Evolutionary conservation across 208 protist species (phyloP), one percentile per base, ranked within the genome.

Genomic region (Crithidia bombi): DNA sequence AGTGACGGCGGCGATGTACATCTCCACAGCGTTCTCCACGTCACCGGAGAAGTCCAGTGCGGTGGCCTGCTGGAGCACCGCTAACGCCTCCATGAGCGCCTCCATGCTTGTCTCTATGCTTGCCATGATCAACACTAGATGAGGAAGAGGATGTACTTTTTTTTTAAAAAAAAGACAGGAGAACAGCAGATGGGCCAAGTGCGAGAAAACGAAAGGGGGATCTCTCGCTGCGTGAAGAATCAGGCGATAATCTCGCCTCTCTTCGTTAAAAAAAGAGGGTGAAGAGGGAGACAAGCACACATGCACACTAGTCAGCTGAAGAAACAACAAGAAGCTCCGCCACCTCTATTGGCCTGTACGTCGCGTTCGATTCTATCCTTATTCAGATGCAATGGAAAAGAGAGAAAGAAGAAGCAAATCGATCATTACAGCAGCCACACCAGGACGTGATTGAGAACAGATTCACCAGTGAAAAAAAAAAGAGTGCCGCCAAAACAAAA

Each of bases 51-150:
- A 73, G 38, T 95, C 86, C 14, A 87, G 75, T 11, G 87, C 78
- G 41, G 68, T 90, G 19, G 77, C 90, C 56, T 95, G 87, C 78
- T 92, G 87, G 43, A 93, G 80, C 19, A 92, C 65, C 2, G 79
- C 73, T 36, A 95, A 77, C n/a, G 81, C 71, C 67, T 93, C 83
- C 28, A 80, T 78, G 50, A 95, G 79, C 12, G 66, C 73, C 64
- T 91, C 85, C 14, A 77, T 33, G 25, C 68, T 70, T 33, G 44
- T 71, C 59, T 74, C 75, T 52, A 75, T 78, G 28, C 26, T 38
- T n/a, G 63, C 10, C 69, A 73, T 78, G 15, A 5, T 47, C 4
- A 19, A 21, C 15, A 47, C 43, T 47, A 21, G 17, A n/a, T 47
- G 17, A 47, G 43, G 43, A 19, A 47, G 7, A 19, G n/a, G n/a